Evolutionary conservation across 306 rosid genomes (phyloP).

Genomic region (Cajanus cajan): DNA sequence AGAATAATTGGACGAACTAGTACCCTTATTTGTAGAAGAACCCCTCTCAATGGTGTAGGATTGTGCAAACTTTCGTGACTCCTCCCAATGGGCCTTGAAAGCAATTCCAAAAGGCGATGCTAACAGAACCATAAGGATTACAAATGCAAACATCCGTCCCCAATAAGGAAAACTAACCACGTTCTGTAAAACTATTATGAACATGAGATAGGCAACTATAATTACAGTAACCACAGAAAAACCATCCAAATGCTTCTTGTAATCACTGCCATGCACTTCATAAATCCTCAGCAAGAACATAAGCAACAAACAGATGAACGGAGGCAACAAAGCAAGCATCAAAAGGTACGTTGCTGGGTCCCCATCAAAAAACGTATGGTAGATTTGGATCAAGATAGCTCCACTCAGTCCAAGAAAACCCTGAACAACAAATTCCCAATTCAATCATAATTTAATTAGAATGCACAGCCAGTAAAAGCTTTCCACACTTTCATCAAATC

Average conservation of each 20-base stretch:
- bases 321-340: constrained; percentile 71
- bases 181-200: constrained; percentile 55
- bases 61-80: constrained; percentile 6
- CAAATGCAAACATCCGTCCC: constrained; percentile 39
- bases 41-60: constrained; percentile 11
- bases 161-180: constrained; percentile 47
- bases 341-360: constrained; percentile 68
- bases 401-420: constrained; percentile 92
- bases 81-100: constrained; percentile 52
- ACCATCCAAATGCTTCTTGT: constrained; percentile 63
- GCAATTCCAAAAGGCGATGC: constrained; percentile 68
- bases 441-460: background rate
- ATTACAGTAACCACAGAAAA: constrained; percentile 57
- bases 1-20: constrained; percentile 22
- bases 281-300: constrained; percentile 74
- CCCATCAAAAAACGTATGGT: constrained; percentile 52
- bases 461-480: background rate
- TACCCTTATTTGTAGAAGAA: constrained; percentile 18
- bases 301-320: constrained; percentile 44
- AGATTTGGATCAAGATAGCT: constrained; percentile 74
- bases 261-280: constrained; percentile 34
- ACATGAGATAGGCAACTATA: constrained; percentile 66
- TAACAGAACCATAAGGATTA: constrained; percentile 54
- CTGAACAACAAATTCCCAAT: constrained; percentile 42
- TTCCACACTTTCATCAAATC: background rate